phyloP scores from a whole-genome alignment of 78 protist genomes.

The Creolimax fragrantissima region DNA sequence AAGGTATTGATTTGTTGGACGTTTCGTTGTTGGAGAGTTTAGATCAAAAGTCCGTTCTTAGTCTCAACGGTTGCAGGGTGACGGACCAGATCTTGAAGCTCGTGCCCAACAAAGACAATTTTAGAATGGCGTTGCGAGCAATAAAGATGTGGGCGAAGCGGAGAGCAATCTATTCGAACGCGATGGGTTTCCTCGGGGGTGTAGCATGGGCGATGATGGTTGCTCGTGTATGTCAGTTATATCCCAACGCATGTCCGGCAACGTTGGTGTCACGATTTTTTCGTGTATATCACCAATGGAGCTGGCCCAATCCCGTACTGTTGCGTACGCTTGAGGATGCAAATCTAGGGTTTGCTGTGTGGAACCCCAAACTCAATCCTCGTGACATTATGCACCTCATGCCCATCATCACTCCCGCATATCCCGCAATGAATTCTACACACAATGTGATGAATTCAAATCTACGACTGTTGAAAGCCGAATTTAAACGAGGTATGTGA shows the following conservation, averaged over 20 bases:
- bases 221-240: constrained; percentile 87
- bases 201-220: constrained; percentile 86
- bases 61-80: constrained; percentile 68
- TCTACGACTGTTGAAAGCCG: constrained; percentile 57
- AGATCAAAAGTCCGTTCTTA: constrained; percentile 24
- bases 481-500: constrained; percentile 67
- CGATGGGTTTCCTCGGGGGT: constrained; percentile 90
- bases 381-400: constrained; percentile 55
- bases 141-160: constrained; percentile 90
- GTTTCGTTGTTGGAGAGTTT: constrained; percentile 34
- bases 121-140: constrained; percentile 73
- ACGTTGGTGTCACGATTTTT: constrained; percentile 79
- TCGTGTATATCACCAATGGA: constrained; percentile 60
- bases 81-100: constrained; percentile 70
- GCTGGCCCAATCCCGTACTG: constrained; percentile 51
- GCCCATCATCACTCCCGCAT: constrained; percentile 93
- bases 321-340: background rate
- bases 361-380: constrained; percentile 48
- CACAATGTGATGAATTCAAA: constrained; percentile 76
- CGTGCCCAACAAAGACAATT: constrained; percentile 76
- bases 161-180: constrained; percentile 83
- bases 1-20: constrained; percentile 54
- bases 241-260: constrained; percentile 81
- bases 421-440: constrained; percentile 92
- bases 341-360: constrained; percentile 29